A percentile compares a stretch with the other conserved stretches of the same genome.
Conservation (phyloP, 495 filamentous ascomycete genomes). For the Aspergillus bridgeri region DNA sequence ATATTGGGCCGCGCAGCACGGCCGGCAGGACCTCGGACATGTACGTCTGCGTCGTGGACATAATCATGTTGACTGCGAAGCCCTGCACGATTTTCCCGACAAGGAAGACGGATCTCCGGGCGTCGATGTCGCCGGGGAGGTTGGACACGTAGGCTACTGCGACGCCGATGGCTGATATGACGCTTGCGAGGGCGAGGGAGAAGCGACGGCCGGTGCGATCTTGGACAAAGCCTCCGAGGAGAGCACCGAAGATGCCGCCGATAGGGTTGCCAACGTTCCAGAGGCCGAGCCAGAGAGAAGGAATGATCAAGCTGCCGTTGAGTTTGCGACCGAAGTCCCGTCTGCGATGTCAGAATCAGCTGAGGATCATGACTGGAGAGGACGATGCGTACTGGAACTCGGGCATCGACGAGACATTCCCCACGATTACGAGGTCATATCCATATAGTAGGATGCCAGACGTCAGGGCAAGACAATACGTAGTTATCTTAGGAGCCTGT, state of each 20-base stretch:
- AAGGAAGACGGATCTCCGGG: slow-evolving; percentile 31
- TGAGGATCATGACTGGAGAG: neutral
- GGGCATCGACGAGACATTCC: slow-evolving; percentile 44
- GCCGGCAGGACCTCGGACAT: slow-evolving; percentile 44
- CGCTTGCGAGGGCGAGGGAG: slow-evolving; percentile 29
- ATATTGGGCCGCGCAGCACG: slow-evolving; percentile 38
- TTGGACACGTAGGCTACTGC: slow-evolving; percentile 34
- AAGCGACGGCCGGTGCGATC: slow-evolving; percentile 40
- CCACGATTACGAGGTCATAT: slow-evolving; percentile 49
- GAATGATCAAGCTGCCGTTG: slow-evolving; percentile 39
- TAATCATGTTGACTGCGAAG: slow-evolving; percentile 37
- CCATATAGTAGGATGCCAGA: slow-evolving; percentile 43
- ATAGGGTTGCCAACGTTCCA: slow-evolving; percentile 41
- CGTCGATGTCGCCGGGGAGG: slow-evolving; percentile 22
- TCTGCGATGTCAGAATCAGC: slow-evolving; percentile 18
- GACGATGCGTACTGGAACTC: slow-evolving; percentile 30
- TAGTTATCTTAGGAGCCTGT: slow-evolving; percentile 21
- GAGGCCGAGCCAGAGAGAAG: slow-evolving; percentile 44
- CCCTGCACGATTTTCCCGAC: slow-evolving; percentile 38
- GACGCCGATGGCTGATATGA: slow-evolving; percentile 38
- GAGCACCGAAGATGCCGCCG: slow-evolving; percentile 40
- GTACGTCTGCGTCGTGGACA: slow-evolving; percentile 43
- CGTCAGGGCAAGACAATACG: slow-evolving; percentile 29
- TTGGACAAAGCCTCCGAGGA: slow-evolving; percentile 37
- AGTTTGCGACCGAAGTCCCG: slow-evolving; percentile 32